Percentiles rank a stretch among this genome's conserved stretches.
Conservation (phyloP, 345 rosid genomes). For the Eucalyptus paniculata region DNA sequence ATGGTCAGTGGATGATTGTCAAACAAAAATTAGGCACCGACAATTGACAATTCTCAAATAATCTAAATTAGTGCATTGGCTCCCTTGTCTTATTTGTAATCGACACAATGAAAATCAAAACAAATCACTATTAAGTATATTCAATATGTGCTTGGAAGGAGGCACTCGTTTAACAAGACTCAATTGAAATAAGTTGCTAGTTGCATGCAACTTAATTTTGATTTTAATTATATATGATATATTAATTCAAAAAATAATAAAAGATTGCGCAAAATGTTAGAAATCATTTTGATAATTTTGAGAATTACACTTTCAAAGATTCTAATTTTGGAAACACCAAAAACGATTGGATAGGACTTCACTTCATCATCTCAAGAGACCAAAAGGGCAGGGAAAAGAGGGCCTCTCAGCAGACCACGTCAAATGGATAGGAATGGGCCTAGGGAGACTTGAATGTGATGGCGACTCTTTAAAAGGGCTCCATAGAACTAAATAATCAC, state of each 20-base stretch:
- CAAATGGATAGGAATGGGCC: neutral
- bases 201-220: neutral
- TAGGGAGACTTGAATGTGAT: neutral
- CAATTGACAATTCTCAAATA: neutral
- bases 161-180: neutral
- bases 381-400: neutral
- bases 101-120: neutral
- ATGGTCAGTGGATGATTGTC: neutral
- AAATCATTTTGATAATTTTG: neutral
- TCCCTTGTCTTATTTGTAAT: neutral
- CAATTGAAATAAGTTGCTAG: neutral
- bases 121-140: neutral
- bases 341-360: neutral
- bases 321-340: neutral
- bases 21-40: neutral
- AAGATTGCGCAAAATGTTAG: neutral
- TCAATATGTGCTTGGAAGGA: fast-evolving
- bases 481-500: neutral
- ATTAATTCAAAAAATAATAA: neutral
- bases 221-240: neutral
- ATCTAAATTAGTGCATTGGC: neutral
- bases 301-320: neutral
- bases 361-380: neutral
- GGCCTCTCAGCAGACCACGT: neutral
- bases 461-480: neutral